A percentile compares a stretch with the other conserved stretches of the same genome.
Conservation (phyloP, 345 rosid species). For the Aurinia saxatilis region DNA sequence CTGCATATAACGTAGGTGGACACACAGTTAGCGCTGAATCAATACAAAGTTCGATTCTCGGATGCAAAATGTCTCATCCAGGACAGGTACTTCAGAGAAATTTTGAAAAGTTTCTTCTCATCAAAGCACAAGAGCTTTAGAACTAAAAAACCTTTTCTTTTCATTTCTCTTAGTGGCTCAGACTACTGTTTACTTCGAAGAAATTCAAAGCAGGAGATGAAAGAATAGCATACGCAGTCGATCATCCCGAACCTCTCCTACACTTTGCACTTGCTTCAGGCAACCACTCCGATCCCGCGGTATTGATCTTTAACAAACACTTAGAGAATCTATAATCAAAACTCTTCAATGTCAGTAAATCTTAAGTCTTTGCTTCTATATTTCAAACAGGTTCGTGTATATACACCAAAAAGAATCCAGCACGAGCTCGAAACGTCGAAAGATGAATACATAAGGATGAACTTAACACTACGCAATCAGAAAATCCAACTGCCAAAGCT, state of each 20-base stretch:
- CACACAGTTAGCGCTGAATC: conserved; percentile 85
- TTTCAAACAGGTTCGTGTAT: conserved; percentile 62
- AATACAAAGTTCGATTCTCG: conserved; percentile 63
- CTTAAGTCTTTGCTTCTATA: not conserved
- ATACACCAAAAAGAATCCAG: conserved; percentile 58
- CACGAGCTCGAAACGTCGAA: conserved; percentile 84
- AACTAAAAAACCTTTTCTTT: not conserved
- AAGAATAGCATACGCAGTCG: conserved; percentile 56
- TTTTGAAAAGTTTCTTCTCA: not conserved
- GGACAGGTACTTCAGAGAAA: conserved; percentile 58
- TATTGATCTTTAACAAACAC: conserved; percentile 22
- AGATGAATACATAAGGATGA: conserved; percentile 83
- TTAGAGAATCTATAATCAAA: not conserved
- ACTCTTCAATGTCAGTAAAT: not conserved
- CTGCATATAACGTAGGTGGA: conserved; percentile 93
- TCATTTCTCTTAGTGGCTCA: conserved; percentile 63
- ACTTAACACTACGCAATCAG: conserved; percentile 57
- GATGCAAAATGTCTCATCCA: conserved; percentile 89
- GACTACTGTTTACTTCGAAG: conserved; percentile 56
- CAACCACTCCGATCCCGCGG: conserved; percentile 98
- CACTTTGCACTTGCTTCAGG: conserved; percentile 86
- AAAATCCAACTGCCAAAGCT: conserved; percentile 76
- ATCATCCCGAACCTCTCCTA: conserved; percentile 63
- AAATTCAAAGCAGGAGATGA: conserved; percentile 75
- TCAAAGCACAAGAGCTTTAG: not conserved